Evolutionary conservation across 805 yeast species (phyloP), one percentile per base, ranked within the genome.

Genomic region (Metschnikowia santaceciliae): DNA sequence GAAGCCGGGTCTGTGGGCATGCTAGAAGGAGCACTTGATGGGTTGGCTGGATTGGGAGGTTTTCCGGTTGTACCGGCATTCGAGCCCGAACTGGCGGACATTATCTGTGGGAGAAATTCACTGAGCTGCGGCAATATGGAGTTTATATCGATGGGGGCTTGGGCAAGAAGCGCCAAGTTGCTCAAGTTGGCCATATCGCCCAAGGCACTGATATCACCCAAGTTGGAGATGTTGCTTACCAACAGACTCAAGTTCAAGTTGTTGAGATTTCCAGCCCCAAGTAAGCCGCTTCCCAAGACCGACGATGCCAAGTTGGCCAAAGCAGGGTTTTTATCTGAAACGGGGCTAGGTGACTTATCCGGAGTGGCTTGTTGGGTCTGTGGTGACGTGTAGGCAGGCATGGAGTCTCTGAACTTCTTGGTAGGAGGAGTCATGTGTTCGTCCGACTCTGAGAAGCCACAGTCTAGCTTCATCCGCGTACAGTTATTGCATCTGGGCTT

Each of bases 401-500:
- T 32, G n/a, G 20, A 32, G 17, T 47, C 54, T 14, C 46, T 47
- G 20, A 23, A 15, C 32, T 39, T 53, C 22, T 49, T 54, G 19
- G 34, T 22, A n/a, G 48, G 17, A 4, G 56, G 52, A 32, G 10
- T 23, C 11, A 44, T 59, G 3, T 54, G 41, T 19, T 49, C 57
- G 6, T 64, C 69, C 8, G 55, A 42, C 32, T 49, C 49, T 3
- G 63, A 38, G 61, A 87, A 90, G 2, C 85, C 78, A 69, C 98
- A 91, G 26, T 80, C 84, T 34, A 91, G 74, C 20, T 87, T 85
- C 82, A 91, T 80, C 54, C 90, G 84, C 45, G 74, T 69, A 68
- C 98, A 91, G 68, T 90, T 90, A 20, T 72, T 72, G 66, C 98
- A 91, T 6, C 73, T 64, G 0, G 97, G 97, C 53, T 83, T 86